Base-by-base conservation (phyloP, 495 filamentous ascomycete species). In the Peziza echinospora region DNA sequence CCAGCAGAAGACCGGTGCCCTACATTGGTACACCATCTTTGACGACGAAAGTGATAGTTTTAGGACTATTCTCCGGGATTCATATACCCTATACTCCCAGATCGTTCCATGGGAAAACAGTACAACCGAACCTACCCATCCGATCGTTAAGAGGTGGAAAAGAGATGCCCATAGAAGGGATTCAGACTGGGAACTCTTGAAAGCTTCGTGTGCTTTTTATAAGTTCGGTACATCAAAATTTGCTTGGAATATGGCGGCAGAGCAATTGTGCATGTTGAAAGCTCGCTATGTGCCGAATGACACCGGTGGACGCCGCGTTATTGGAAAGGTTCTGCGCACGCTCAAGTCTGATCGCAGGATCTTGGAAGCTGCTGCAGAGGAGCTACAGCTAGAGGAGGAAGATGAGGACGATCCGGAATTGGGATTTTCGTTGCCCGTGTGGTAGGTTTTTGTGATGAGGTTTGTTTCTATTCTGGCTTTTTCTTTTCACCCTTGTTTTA, bases 251-350 rank as follows among this genome's bases (percentile, higher is more conserved):
- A 73, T 82, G 30, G 76, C 76, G 8, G 79, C 77, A 0, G 65
- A 65, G 13, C 70, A 75, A 48, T 60, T 86, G 0, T 74, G 71
- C 5, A 63, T 67, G 24, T 66, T 86, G 13, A 87, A 86, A 55
- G 68, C 73, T 0, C 52, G 51, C 6, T 54, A 45, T 9, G 41
- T 48, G 28, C n/a, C n/a, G n/a, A n/a, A n/a, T n/a, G 30, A 11
- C 13, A 37, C 30, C 19, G 30, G 30, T 11, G 3, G 13, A 6
- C 13, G 30, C 13, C 3, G 19, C 6, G 30, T 37, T 17, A 37
- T 37, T 37, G 30, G 19, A 17, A 17, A 37, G 13, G 19, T 37
- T 17, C 19, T 13, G 13, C 30, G 19, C 2, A 37, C 13, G 13
- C 30, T 37, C 30, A 37, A 37, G 30, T 13, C 30, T 11, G 30